Evolutionary conservation across 306 rosid genomes (phyloP).

Genomic region (Cicer chorassanicum): DNA sequence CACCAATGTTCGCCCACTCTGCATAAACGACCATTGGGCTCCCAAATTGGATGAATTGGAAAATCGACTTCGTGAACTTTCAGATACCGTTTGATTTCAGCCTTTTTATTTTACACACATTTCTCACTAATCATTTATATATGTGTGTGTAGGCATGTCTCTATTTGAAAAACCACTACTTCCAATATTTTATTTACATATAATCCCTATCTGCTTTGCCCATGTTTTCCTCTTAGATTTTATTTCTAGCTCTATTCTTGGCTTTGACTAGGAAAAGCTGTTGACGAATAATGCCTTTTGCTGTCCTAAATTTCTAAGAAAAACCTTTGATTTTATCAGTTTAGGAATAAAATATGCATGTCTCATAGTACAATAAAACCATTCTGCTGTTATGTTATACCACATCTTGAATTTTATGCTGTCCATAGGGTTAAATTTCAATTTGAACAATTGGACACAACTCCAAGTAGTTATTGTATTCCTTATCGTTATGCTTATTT

Average conservation of each 20-base stretch:
- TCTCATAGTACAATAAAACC: background rate
- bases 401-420: no score
- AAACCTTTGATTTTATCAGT: background rate
- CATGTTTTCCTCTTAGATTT: background rate
- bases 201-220: background rate
- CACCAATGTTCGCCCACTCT: conserved; percentile 53
- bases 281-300: background rate
- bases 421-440: no score
- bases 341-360: background rate
- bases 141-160: no score
- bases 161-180: no score
- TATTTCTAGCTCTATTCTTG: background rate
- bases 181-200: no score
- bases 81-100: conserved; percentile 35
- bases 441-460: no score
- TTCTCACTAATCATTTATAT: no score
- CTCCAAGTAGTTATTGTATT: no score
- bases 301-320: background rate
- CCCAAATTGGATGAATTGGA: conserved; percentile 61
- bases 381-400: background rate
- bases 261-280: background rate
- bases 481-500: no score
- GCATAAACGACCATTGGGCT: conserved; percentile 59
- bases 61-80: conserved; percentile 60
- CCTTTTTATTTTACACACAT: background rate